Evolutionary conservation across 2,329 filamentous ascomycete genomes (phyloP).

Genomic region (Neurospora sp.): DNA sequence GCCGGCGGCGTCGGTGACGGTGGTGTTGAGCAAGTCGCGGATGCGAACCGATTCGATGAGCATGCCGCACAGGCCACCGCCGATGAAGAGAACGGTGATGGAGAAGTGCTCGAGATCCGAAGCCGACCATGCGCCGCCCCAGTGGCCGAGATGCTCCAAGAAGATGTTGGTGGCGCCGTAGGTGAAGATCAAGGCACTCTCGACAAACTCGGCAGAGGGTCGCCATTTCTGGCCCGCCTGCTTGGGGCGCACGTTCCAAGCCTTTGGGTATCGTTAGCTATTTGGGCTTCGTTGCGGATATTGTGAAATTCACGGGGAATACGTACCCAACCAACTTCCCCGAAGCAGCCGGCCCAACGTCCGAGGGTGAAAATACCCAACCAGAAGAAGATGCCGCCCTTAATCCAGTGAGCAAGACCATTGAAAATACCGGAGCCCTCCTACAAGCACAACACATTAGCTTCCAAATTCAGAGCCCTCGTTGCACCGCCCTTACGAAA

Average conservation of each 20-base stretch:
- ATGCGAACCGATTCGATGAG: constrained; percentile 68
- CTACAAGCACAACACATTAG: constrained; percentile 29
- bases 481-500: background rate
- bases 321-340: constrained; percentile 73
- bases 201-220: constrained; percentile 78
- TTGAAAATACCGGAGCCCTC: constrained; percentile 64
- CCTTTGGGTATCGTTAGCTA: constrained; percentile 29
- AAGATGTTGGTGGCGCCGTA: constrained; percentile 90
- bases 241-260: constrained; percentile 77
- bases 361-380: constrained; percentile 80
- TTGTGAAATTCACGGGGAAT: background rate
- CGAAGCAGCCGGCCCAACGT: constrained; percentile 83
- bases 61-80: constrained; percentile 81
- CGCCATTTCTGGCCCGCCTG: constrained; percentile 49
- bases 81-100: constrained; percentile 89
- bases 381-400: constrained; percentile 92
- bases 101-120: constrained; percentile 86
- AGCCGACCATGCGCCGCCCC: constrained; percentile 62
- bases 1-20: constrained; percentile 29
- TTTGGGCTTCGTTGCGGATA: background rate
- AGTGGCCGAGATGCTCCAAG: constrained; percentile 73
- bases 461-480: background rate
- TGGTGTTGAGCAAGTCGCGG: constrained; percentile 55
- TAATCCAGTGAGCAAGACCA: constrained; percentile 86
- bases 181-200: constrained; percentile 81